Evolutionary conservation across 306 rosid species (phyloP).

Genomic region (Betula pendula): DNA sequence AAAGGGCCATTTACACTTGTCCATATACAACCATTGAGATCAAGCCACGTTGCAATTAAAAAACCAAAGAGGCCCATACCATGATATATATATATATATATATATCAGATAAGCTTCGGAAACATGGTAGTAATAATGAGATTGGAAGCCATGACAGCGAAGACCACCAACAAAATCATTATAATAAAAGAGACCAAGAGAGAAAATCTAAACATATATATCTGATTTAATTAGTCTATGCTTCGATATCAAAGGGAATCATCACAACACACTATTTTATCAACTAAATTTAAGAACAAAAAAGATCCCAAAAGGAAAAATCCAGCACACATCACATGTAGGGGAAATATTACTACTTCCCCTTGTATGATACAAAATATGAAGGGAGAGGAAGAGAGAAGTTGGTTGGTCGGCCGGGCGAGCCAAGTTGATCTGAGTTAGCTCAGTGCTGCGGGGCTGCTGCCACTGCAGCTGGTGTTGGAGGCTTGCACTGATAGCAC

Average conservation of each 20-base stretch:
- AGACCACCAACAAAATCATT: conserved; percentile 32
- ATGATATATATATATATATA: neutral
- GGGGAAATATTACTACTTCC: conserved; percentile 57
- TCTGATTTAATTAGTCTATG: conserved; percentile 36
- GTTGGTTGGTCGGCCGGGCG: neutral
- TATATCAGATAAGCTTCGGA: conserved; percentile 30
- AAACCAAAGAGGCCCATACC: conserved; percentile 26
- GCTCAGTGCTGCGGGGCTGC: conserved; percentile 49
- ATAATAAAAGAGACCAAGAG: neutral
- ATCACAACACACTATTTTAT: conserved; percentile 55
- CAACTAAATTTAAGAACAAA: conserved; percentile 32
- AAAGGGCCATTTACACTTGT: conserved; percentile 29
- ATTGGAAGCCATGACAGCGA: conserved; percentile 19
- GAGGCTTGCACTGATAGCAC: conserved; percentile 92
- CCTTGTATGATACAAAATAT: conserved; percentile 68
- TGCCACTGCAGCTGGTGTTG: conserved; percentile 29
- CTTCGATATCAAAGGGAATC: conserved; percentile 57
- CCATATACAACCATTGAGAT: conserved; percentile 16
- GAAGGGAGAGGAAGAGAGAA: conserved; percentile 8
- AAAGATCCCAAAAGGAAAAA: conserved; percentile 30
- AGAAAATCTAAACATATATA: conserved; percentile 34
- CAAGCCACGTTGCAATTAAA: conserved; percentile 22
- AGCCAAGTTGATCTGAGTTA: conserved; percentile 20
- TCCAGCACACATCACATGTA: conserved; percentile 50
- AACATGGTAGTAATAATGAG: conserved; percentile 52